phyloP scores from a whole-genome alignment of 1,284 basidiomycete species.

The Ustilago bromivora region DNA sequence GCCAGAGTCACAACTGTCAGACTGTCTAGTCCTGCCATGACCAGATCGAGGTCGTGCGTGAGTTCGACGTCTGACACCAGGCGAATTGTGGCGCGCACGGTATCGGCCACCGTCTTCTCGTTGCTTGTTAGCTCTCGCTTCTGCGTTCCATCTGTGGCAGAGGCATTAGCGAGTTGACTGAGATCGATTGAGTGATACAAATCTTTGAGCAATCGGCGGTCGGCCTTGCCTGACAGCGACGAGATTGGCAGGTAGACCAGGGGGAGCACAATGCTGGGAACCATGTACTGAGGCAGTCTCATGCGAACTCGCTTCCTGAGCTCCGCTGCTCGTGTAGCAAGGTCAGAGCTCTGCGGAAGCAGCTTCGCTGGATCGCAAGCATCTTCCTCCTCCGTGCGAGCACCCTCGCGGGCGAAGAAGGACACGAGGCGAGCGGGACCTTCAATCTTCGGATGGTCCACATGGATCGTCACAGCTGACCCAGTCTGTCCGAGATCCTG shows the following conservation, averaged over 20 bases:
- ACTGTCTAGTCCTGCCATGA: conserved; percentile 63
- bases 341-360: conserved; percentile 18
- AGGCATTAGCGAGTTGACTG: neutral
- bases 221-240: conserved; percentile 60
- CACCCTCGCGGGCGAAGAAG: conserved; percentile 37
- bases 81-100: conserved; percentile 25
- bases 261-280: conserved; percentile 57
- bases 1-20: conserved; percentile 59
- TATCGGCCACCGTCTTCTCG: conserved; percentile 42
- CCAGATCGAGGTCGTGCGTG: conserved; percentile 38
- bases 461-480: conserved; percentile 43
- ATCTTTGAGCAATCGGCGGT: conserved; percentile 39
- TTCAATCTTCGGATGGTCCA: conserved; percentile 40
- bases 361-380: conserved; percentile 4
- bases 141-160: conserved; percentile 2
- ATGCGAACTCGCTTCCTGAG: conserved; percentile 35
- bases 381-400: conserved; percentile 18
- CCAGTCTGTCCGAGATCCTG: conserved; percentile 19
- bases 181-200: conserved; percentile 41
- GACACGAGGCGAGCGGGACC: conserved; percentile 51
- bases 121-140: conserved; percentile 24
- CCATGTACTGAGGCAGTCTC: conserved; percentile 61
- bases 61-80: conserved; percentile 21
- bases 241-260: conserved; percentile 56
- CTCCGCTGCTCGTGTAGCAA: conserved; percentile 3